Evolutionary conservation across 2,329 filamentous ascomycete genomes (phyloP).

Genomic region (Acrocalymma vagum): DNA sequence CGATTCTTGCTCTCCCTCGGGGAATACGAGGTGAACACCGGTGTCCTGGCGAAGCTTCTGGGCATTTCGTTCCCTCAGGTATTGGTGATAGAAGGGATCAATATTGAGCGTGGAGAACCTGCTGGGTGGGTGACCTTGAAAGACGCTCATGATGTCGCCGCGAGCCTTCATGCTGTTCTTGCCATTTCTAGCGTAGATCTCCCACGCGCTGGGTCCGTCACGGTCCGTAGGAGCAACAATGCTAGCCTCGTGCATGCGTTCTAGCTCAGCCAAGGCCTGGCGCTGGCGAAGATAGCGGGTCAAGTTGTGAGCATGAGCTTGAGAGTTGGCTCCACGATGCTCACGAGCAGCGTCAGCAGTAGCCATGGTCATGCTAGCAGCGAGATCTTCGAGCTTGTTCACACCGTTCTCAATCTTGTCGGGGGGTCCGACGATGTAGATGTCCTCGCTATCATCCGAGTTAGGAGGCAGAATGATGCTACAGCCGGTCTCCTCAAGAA

Average conservation of each 20-base stretch:
- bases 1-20: conserved; percentile 67
- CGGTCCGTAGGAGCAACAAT: conserved; percentile 80
- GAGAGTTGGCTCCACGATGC: conserved; percentile 77
- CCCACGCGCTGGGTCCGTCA: conserved; percentile 79
- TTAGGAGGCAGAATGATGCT: conserved; percentile 81
- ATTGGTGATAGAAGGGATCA: conserved; percentile 81
- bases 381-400: conserved; percentile 87
- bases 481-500: conserved; percentile 90
- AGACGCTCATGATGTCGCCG: conserved; percentile 76
- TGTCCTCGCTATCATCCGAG: conserved; percentile 79
- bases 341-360: conserved; percentile 84
- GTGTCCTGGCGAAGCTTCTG: conserved; percentile 71
- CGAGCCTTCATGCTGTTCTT: conserved; percentile 83
- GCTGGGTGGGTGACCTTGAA: conserved; percentile 76
- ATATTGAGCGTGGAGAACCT: conserved; percentile 73
- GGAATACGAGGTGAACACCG: conserved; percentile 78
- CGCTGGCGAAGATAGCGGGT: conserved; percentile 88
- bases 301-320: conserved; percentile 82
- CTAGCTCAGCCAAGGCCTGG: conserved; percentile 81
- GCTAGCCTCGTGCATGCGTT: conserved; percentile 81
- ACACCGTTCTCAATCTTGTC: conserved; percentile 77
- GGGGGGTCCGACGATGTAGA: conserved; percentile 84
- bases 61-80: conserved; percentile 71
- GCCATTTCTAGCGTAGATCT: conserved; percentile 85
- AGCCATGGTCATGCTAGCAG: conserved; percentile 84